These are phyloP conservation scores for Solanum sitiens DNA, from an alignment of 257 asterid species.

Conservation along the genomic window DNA sequence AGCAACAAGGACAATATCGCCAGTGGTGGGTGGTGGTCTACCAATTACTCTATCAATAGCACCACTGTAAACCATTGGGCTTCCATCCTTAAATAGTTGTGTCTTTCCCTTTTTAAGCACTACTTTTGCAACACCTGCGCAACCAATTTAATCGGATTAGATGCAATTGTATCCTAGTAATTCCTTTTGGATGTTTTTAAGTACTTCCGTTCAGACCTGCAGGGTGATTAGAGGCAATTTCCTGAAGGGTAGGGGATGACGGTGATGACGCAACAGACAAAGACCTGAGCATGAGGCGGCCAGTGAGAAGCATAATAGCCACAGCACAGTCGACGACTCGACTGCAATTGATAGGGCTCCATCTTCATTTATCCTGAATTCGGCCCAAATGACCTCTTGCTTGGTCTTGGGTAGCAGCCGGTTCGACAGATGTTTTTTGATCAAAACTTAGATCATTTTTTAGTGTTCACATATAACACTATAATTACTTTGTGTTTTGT, in stretches of 20 bases:
- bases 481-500: too few species aligned
- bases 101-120: slow-evolving; percentile 87
- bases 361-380: neutral
- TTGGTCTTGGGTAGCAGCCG: neutral
- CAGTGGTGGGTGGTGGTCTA: slow-evolving; percentile 84
- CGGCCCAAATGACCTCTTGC: neutral
- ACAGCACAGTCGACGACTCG: neutral
- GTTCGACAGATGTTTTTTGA: too few species aligned
- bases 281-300: slow-evolving; percentile 28
- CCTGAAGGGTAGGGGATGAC: slow-evolving; percentile 38
- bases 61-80: slow-evolving; percentile 96
- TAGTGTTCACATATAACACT: too few species aligned
- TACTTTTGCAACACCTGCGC: slow-evolving; percentile 71
- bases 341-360: neutral
- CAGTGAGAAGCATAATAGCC: neutral
- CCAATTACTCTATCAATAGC: slow-evolving; percentile 89
- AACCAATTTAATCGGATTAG: neutral
- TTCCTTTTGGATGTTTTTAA: neutral
- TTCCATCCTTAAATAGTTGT: slow-evolving; percentile 77
- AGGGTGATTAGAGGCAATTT: slow-evolving; percentile 49
- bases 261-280: slow-evolving; percentile 33
- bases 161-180: neutral
- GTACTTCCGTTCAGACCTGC: slow-evolving; percentile 24
- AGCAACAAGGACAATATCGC: slow-evolving; percentile 77
- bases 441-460: too few species aligned